Conservation (phyloP, 805 yeast genomes). For the Metschnikowia noctiluminum region DNA sequence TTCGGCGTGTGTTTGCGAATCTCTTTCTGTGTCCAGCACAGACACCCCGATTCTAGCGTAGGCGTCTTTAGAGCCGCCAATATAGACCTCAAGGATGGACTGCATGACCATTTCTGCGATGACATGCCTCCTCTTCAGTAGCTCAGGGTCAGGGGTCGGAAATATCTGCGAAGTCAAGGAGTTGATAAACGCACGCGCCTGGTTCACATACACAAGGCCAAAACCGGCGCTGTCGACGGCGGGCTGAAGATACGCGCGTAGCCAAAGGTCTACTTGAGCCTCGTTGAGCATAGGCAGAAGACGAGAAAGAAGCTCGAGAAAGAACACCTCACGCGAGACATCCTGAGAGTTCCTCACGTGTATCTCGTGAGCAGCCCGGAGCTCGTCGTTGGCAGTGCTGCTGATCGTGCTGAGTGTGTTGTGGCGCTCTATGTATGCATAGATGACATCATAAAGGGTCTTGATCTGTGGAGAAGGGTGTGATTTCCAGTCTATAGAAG, state of each 20-base stretch:
- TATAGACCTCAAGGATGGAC: conserved; percentile 23
- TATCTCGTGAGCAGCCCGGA: conserved; percentile 32
- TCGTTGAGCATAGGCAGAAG: conserved; percentile 30
- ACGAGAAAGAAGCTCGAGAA: conserved; percentile 36
- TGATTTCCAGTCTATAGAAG: conserved; percentile 8
- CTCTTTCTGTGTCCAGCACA: conserved; percentile 15
- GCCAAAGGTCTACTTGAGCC: conserved; percentile 44
- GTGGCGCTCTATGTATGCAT: conserved; percentile 27
- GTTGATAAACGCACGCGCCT: conserved; percentile 27
- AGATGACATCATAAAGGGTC: conserved; percentile 12
- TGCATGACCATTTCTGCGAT: conserved; percentile 24
- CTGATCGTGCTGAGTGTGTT: conserved; percentile 30
- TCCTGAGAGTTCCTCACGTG: conserved; percentile 28
- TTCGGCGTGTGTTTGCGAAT: conserved; percentile 43
- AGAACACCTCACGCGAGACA: conserved; percentile 32
- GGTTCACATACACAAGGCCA: conserved; percentile 35
- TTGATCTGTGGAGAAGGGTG: conserved; percentile 10
- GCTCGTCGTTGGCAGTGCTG: conserved; percentile 32
- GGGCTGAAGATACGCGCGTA: conserved; percentile 43
- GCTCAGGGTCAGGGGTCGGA: conserved; percentile 21
- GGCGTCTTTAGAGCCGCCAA: conserved; percentile 19
- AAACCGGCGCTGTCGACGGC: conserved; percentile 61
- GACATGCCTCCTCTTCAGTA: conserved; percentile 19
- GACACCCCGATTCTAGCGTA: conserved; percentile 19
- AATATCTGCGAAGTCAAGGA: conserved; percentile 17